These are phyloP conservation scores for Amesomyces nigricolor DNA, from an alignment of 2,329 filamentous ascomycete genomes.

Conservation along the genomic window DNA sequence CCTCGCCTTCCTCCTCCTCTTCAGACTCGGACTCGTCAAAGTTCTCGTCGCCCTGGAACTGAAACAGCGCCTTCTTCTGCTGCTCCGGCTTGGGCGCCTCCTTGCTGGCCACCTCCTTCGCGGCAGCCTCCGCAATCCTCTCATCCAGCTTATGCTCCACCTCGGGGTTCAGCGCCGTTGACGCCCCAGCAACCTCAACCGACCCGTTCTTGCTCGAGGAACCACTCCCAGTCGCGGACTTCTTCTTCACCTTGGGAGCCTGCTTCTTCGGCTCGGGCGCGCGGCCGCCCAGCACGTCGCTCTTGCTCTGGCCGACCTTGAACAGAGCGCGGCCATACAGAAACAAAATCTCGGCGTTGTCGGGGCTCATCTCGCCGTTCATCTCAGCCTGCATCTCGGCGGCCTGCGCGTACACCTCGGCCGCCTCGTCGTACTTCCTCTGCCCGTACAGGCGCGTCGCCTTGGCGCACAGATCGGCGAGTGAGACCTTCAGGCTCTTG, in stretches of 20 bases:
- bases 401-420: constrained; percentile 82
- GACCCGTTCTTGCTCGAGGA: constrained; percentile 32
- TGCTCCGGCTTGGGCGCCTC: constrained; percentile 33
- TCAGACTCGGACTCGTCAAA: constrained; percentile 79
- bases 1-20: constrained; percentile 50
- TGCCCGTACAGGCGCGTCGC: constrained; percentile 81
- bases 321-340: constrained; percentile 91
- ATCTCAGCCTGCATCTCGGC: constrained; percentile 84
- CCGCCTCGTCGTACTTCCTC: constrained; percentile 80
- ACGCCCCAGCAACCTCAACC: constrained; percentile 19
- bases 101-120: constrained; percentile 36
- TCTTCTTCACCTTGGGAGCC: constrained; percentile 36
- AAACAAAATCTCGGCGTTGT: constrained; percentile 91
- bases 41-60: constrained; percentile 91
- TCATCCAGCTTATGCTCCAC: constrained; percentile 43
- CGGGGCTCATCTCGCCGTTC: constrained; percentile 84
- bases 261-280: constrained; percentile 52
- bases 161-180: constrained; percentile 24
- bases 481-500: constrained; percentile 50
- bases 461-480: constrained; percentile 72
- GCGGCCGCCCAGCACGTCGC: constrained; percentile 84
- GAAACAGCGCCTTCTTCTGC: constrained; percentile 72
- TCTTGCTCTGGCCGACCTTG: constrained; percentile 89
- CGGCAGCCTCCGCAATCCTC: constrained; percentile 40
- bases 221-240: constrained; percentile 32